These are phyloP conservation scores for Garcia nutans DNA, from an alignment of 345 rosid species.

Conservation along the genomic window DNA sequence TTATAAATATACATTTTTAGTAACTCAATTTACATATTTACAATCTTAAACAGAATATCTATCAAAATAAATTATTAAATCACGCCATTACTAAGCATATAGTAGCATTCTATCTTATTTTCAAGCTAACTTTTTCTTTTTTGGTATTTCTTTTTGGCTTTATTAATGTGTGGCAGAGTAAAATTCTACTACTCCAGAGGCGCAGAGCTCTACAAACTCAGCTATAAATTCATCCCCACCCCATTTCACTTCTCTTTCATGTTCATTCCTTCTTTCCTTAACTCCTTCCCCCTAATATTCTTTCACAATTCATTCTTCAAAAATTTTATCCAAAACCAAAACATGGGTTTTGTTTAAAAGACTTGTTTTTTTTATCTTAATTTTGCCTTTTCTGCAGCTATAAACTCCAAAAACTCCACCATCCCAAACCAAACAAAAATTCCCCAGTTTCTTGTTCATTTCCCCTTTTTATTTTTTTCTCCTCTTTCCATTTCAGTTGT, in stretches of 20 bases:
- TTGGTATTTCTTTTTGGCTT: slow-evolving; percentile 2
- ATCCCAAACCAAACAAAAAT: background rate
- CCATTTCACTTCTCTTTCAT: slow-evolving; percentile 35
- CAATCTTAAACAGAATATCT: too few species aligned
- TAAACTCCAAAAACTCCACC: slow-evolving; percentile 3
- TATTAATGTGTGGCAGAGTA: slow-evolving; percentile 26
- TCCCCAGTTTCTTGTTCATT: slow-evolving; percentile 20
- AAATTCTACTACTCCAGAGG: slow-evolving; percentile 13
- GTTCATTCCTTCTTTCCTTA: background rate
- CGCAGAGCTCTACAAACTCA: background rate
- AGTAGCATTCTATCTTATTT: too few species aligned
- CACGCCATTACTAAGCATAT: background rate
- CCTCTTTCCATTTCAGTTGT: background rate
- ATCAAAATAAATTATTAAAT: background rate
- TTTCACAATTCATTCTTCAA: background rate
- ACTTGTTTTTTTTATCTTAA: background rate
- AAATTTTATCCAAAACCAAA: background rate
- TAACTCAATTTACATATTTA: too few species aligned
- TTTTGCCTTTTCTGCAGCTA: background rate
- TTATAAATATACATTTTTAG: too few species aligned
- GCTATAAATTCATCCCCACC: slow-evolving; percentile 39
- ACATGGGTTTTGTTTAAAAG: background rate
- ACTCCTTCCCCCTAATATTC: slow-evolving; percentile 1
- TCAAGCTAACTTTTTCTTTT: background rate
- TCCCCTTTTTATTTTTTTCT: background rate